A percentile compares a stretch with the other conserved stretches of the same genome.
These are phyloP conservation scores for Hygrophila difformis DNA, from an alignment of 257 asterid species.

Conservation along the genomic window DNA sequence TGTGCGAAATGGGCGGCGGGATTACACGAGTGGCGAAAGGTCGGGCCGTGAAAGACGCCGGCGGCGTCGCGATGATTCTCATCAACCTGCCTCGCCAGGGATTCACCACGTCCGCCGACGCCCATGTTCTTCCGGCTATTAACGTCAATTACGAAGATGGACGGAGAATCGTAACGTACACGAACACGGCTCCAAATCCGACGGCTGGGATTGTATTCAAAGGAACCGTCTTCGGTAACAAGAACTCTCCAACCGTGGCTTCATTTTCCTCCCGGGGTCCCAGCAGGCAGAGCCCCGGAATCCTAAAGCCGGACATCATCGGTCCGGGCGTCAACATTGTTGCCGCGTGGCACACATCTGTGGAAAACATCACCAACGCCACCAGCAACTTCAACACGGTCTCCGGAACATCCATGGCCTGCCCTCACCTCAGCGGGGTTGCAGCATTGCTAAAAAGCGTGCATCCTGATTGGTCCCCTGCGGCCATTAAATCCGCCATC, in stretches of 20 bases:
- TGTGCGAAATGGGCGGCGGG: constrained; percentile 17
- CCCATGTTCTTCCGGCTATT: constrained; percentile 23
- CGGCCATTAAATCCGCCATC: constrained; percentile 26
- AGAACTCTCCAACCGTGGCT: constrained; percentile 15
- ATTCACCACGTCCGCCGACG: not conserved
- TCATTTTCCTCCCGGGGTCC: constrained; percentile 21
- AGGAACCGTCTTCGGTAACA: constrained; percentile 26
- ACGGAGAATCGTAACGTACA: constrained; percentile 12
- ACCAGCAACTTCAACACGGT: constrained; percentile 26
- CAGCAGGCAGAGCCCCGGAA: constrained; percentile 17
- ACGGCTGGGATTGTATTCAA: constrained; percentile 20
- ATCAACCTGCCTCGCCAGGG: constrained; percentile 16
- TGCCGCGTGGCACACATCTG: constrained; percentile 29
- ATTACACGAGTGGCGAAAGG: constrained; percentile 19
- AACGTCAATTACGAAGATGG: constrained; percentile 25
- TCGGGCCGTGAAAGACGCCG: constrained; percentile 22
- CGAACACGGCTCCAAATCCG: constrained; percentile 15
- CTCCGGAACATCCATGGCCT: constrained; percentile 32
- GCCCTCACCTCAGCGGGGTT: constrained; percentile 34
- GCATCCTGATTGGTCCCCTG: constrained; percentile 30
- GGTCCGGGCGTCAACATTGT: constrained; percentile 33
- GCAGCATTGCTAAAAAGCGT: constrained; percentile 26
- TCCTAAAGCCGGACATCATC: constrained; percentile 28
- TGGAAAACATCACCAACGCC: constrained; percentile 14
- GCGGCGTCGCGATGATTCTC: constrained; percentile 33